Base-by-base conservation (phyloP, 805 yeast species). In the Saccharomycopsis sp. region DNA sequence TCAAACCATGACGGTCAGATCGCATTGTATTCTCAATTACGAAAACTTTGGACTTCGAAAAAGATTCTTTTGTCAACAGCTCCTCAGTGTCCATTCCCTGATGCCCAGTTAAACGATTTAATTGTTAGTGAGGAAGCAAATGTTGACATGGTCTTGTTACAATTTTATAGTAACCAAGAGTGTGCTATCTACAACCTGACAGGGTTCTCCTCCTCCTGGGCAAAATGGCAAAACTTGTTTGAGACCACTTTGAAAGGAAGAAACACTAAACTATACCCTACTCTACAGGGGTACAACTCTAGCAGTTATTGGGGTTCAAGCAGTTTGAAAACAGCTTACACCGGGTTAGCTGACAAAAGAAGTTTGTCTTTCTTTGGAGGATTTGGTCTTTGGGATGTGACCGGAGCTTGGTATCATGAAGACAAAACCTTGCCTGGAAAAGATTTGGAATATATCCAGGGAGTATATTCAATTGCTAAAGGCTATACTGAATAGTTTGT, bases 81-180 rank as follows among this genome's bases (percentile, higher is more conserved):
- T 37, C 85, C 85, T 9, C 84, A 78, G 58, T 79, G 85, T 61
- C 76, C 74, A 6, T 70, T 69, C 56, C 83, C 83, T 8, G 85
- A 79, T 57, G 70, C 63, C 9, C 27, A 27, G 14, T 20, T 36
- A 2, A 57, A 61, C 35, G 58, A 65, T 31, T 71, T 71, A 44
- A 60, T 62, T 40, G 58, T 71, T 23, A 53, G 71, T 38, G 56
- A 59, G 26, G 33, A 38, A 19, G 44, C 36, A 4, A 62, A 67
- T 29, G 59, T 79, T 52, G 84, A 79, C 56, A 75, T 72, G 54
- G 74, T 75, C 14, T 77, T 77, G 54, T 67, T 79, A 45, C 85
- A 79, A 62, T 79, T 79, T 61, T 79, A 79, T 67, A 78, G 78
- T 65, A 79, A 79, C 11, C 47, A 47, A 13, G n/a, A 13, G n/a